Evolutionary conservation across 108 stramenopile species (phyloP), one percentile per base, ranked within the genome.

Genomic region (Nannochloropsis granulata): DNA sequence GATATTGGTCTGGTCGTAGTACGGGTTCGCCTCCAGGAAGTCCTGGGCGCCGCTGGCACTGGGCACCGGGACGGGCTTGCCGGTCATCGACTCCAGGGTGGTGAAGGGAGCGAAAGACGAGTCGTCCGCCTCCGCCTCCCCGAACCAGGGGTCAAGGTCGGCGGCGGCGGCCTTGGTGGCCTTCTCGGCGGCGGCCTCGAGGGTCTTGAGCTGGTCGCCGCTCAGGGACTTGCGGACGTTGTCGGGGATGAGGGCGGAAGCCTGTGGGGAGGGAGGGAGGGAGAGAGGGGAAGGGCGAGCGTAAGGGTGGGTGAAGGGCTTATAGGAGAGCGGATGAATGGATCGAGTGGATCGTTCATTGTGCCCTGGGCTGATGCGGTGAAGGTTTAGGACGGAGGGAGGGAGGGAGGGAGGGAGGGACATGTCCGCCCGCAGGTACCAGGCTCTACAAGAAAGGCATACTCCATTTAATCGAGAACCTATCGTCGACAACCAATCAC

Each of bases 11-110:
- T 94, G 93, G 90, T 96, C 95, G 85, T 87, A 95, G 94, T 96
- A 98, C 24, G 97, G 97, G 87, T 93, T 89, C 82, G 94, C 95
- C 88, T 98, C 97, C 26, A 98, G 93, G 94, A 98, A 98, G 87
- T 97, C 96, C 88, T 97, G 96, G 87, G 94, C 94, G 12, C 81
- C 83, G 82, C 82, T 79, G 83, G 83, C 80, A 12, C 85, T 86
- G 12, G 44, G 79, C 24, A 43, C 82, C 56, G 56, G 8, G 56
- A 10, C 56, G 56, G 56, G 56, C n/a, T 71, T 71, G 21, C 56
- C 56, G 16, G 56, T 71, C 56, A 71, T 71, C 8, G 56, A 71
- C 56, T 71, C 56, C 8, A 71, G 56, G 56, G 56, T 7, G 56
- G 56, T 9, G 56, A 71, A 71, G n/a, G 56, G n/a, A n/a, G 56